A percentile compares a stretch with the other conserved stretches of the same genome.
These are phyloP conservation scores for Boletus vermiculosoides DNA, from an alignment of 768 basidiomycete species.

Conservation along the genomic window DNA sequence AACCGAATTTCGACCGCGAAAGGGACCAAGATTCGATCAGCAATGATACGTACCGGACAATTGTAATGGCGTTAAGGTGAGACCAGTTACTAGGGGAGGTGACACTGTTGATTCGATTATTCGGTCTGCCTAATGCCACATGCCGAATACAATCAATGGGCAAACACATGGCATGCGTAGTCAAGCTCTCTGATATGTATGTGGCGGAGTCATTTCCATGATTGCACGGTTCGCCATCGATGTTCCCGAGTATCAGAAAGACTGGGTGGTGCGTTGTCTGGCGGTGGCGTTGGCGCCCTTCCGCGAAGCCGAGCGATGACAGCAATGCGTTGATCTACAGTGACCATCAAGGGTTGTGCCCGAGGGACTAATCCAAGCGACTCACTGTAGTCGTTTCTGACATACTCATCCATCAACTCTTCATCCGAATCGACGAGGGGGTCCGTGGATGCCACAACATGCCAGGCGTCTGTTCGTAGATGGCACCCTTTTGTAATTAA, in stretches of 20 bases:
- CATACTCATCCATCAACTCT: constrained; percentile 62
- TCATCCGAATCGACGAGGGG: constrained; percentile 74
- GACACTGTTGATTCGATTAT: not conserved
- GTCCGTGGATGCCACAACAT: constrained; percentile 57
- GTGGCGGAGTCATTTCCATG: constrained; percentile 29
- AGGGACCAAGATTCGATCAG: no score
- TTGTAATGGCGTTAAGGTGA: not conserved
- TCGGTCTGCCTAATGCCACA: not conserved
- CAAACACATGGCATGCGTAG: constrained; percentile 6
- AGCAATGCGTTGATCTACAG: constrained; percentile 48
- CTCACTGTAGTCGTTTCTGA: constrained; percentile 66
- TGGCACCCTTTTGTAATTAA: not conserved
- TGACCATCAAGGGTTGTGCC: not conserved
- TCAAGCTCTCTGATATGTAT: not conserved
- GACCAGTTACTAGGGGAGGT: not conserved
- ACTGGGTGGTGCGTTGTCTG: constrained; percentile 14
- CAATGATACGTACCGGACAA: not conserved
- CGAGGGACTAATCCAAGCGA: not conserved
- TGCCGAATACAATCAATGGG: not conserved
- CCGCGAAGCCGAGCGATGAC: constrained; percentile 54
- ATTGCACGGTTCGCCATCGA: constrained; percentile 39
- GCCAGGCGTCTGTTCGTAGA: constrained; percentile 64
- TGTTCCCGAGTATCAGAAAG: constrained; percentile 30
- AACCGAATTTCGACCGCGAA: not conserved
- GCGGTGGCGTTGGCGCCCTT: constrained; percentile 48